Percentiles rank a stretch among this genome's conserved stretches.
These are phyloP conservation scores for Taiozyma onychis DNA, from an alignment of 1,139 yeast species.

Conservation along the genomic window DNA sequence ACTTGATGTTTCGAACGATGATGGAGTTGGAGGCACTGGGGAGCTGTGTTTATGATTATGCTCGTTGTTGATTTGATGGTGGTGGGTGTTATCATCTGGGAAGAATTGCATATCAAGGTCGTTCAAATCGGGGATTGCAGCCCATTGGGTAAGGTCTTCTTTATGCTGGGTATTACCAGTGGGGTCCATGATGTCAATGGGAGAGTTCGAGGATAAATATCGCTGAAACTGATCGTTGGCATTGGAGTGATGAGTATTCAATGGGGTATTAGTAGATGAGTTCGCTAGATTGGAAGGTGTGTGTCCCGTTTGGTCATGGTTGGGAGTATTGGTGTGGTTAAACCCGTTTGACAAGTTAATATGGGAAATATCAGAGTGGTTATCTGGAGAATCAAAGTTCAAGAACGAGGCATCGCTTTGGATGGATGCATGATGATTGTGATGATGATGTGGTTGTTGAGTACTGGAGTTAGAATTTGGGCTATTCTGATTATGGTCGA, in stretches of 20 bases:
- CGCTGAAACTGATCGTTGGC: neutral
- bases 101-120: slow-evolving; percentile 19
- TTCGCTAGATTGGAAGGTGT: neutral
- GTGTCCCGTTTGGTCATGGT: neutral
- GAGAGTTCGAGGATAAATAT: slow-evolving; percentile 3
- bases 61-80: neutral
- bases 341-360: neutral
- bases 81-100: slow-evolving; percentile 6
- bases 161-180: neutral
- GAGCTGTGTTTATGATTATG: neutral
- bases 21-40: slow-evolving; percentile 20
- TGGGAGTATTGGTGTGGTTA: neutral
- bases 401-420: slow-evolving; percentile 5
- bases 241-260: neutral
- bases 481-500: slow-evolving; percentile 6
- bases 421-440: neutral
- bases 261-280: slow-evolving; percentile 1
- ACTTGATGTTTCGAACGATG: slow-evolving; percentile 14
- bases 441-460: neutral
- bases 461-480: slow-evolving; percentile 2
- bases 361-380: slow-evolving; percentile 8
- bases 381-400: slow-evolving; percentile 18
- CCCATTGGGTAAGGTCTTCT: slow-evolving; percentile 10
- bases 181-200: slow-evolving; percentile 5
- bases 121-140: slow-evolving; percentile 16